A percentile compares a stretch with the other conserved stretches of the same genome.
phyloP scores from a whole-genome alignment of 2,329 filamentous ascomycete species.

The Microcera coccophila region DNA sequence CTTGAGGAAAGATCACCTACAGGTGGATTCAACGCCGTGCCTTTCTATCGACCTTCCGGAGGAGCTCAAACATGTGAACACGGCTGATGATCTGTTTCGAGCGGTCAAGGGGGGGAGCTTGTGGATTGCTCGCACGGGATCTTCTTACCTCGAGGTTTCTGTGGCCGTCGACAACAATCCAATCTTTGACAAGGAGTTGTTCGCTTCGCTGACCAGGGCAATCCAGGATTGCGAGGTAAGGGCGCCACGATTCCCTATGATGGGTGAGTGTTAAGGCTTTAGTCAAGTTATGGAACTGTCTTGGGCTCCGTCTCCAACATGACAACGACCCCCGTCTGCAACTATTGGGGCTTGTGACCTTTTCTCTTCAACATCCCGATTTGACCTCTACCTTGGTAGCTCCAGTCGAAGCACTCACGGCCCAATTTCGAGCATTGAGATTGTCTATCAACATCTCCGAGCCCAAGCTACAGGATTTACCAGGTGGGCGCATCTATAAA shows the following conservation, averaged over 20 bases:
- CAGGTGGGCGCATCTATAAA: background rate
- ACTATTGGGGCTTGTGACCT: constrained; percentile 21
- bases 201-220: constrained; percentile 14
- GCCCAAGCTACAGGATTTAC: background rate
- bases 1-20: constrained; percentile 19
- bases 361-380: constrained; percentile 37
- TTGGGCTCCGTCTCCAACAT: constrained; percentile 28
- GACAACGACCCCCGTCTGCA: constrained; percentile 5
- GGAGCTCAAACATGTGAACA: constrained; percentile 7
- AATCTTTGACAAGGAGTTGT: constrained; percentile 7
- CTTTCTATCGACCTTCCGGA: constrained; percentile 27
- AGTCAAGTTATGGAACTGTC: constrained; percentile 30
- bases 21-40: constrained; percentile 22
- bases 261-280: background rate
- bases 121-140: constrained; percentile 32
- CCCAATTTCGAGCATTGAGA: constrained; percentile 26
- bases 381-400: constrained; percentile 29
- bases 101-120: constrained; percentile 22
- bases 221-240: constrained; percentile 29
- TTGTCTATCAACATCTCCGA: constrained; percentile 24
- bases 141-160: constrained; percentile 29
- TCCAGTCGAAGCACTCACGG: constrained; percentile 23
- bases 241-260: too few species aligned
- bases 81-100: constrained; percentile 22
- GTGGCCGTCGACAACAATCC: constrained; percentile 20